Evolutionary conservation across 768 basidiomycete species (phyloP), one percentile per base, ranked within the genome.

Genomic region (Kwoniella newhampshirensis): DNA sequence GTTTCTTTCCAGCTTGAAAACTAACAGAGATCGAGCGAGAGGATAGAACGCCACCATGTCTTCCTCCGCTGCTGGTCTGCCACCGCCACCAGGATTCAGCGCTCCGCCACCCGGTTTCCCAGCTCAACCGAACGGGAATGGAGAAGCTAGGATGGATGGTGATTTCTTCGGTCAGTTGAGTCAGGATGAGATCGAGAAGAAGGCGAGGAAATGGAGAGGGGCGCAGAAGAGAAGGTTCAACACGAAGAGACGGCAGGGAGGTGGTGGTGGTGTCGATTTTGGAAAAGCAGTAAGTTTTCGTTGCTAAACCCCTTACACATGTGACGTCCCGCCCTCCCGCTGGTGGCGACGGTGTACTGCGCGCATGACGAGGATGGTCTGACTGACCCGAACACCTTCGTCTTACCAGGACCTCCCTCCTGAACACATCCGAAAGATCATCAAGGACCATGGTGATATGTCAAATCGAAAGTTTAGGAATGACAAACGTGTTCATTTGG

Each of bases 401-500:
- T 23, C 7, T 77, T 27, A 50, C 60, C 51, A 93, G 89, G 92
- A 96, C 77, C 79, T 96, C 57, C 96, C 96, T 54, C 90, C 93
- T 27, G 96, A 99, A 77, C 93, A 97, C 73, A 87, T 99, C 64
- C 87, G 96, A 59, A 98, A 98, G 87, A 98, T 99, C 70, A 92
- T 98, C 81, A 93, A 97, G 80, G 96, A 98, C 78, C 94, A 98
- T 70, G 93, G 94, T 64, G 93, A 97, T 80, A 97, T 99, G 96
- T 92, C 90, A 78, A 94, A 93, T 77, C 85, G 96, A 76, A 99
- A 99, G 81, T 99, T 98, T 78, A 82, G 96, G 66, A 96, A 94
- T 75, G 96, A 99, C 82, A 99, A 99, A 80, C 90, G 96, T 62
- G 96, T 99, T 39, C 96, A 99, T 78, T 85, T 99, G 27, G 96